phyloP scores from a whole-genome alignment of 75 land plant genomes.

The Selaginella moellendorffii region DNA sequence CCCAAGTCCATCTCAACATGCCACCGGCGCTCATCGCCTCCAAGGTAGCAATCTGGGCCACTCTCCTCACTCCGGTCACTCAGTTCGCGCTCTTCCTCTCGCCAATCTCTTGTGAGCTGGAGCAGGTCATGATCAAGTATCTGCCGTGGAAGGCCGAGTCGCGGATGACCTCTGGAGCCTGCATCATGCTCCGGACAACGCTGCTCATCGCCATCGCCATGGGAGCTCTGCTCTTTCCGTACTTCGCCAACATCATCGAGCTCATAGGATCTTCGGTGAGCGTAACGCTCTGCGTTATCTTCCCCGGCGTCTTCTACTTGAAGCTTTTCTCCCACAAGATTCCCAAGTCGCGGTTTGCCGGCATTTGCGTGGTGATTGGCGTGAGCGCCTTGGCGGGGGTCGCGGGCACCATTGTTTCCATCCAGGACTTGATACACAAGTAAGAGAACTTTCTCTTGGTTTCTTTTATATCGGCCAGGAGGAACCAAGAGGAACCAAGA shows the following conservation, averaged over 20 bases:
- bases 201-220: background rate
- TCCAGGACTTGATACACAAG: background rate
- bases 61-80: background rate
- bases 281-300: background rate
- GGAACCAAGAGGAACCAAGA: no score
- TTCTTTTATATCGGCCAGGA: no score
- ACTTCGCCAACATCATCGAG: background rate
- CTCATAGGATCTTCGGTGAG: slow-evolving; percentile 4
- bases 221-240: background rate
- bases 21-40: background rate
- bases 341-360: background rate
- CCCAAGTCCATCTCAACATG: background rate
- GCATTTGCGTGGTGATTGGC: background rate
- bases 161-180: background rate
- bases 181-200: background rate
- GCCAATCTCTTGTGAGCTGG: background rate
- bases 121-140: background rate
- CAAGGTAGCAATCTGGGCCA: background rate
- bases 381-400: background rate
- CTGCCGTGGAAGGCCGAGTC: background rate
- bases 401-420: background rate
- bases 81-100: slow-evolving; percentile 1
- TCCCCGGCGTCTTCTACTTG: slow-evolving; percentile 3
- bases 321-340: background rate
- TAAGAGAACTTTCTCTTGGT: no score